Conservation (phyloP, 129 eudicot species). For the Tagetes patula region DNA sequence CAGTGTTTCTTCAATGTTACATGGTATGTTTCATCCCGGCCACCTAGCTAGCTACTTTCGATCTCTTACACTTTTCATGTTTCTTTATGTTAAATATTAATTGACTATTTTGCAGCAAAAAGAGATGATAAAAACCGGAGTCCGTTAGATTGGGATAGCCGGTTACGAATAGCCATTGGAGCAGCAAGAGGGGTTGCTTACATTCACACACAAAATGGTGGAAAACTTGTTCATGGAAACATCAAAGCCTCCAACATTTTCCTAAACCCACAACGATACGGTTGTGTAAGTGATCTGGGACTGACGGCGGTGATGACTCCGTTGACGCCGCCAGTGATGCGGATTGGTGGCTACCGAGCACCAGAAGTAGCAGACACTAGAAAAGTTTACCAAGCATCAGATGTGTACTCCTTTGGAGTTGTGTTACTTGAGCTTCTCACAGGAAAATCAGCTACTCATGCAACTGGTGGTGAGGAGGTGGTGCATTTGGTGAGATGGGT, state of each 20-base stretch:
- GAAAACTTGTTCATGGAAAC: conserved; percentile 89
- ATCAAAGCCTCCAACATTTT: conserved; percentile 82
- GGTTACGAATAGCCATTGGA: conserved; percentile 71
- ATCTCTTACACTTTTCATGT: neutral
- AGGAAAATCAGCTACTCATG: conserved; percentile 69
- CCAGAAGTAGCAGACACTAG: conserved; percentile 78
- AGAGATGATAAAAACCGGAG: conserved; percentile 58
- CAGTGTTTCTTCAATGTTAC: conserved; percentile 71
- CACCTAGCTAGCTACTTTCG: no score
- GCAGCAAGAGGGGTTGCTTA: conserved; percentile 82
- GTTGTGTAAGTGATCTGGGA: conserved; percentile 76
- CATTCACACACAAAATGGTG: conserved; percentile 60
- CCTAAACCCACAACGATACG: conserved; percentile 56
- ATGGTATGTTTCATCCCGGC: conserved; percentile 46
- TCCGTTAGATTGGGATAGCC: conserved; percentile 78
- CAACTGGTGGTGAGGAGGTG: conserved; percentile 66
- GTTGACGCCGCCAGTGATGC: conserved; percentile 42
- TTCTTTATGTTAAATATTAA: neutral
- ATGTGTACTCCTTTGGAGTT: conserved; percentile 84
- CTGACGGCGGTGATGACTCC: conserved; percentile 62
- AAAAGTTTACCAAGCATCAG: conserved; percentile 67
- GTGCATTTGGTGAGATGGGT: conserved; percentile 89
- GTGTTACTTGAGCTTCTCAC: conserved; percentile 80
- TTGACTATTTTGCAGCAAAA: conserved; percentile 47
- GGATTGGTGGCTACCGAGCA: conserved; percentile 70